Conservation (phyloP, 2,329 filamentous ascomycete genomes). For the Fusarium sacchari region DNA sequence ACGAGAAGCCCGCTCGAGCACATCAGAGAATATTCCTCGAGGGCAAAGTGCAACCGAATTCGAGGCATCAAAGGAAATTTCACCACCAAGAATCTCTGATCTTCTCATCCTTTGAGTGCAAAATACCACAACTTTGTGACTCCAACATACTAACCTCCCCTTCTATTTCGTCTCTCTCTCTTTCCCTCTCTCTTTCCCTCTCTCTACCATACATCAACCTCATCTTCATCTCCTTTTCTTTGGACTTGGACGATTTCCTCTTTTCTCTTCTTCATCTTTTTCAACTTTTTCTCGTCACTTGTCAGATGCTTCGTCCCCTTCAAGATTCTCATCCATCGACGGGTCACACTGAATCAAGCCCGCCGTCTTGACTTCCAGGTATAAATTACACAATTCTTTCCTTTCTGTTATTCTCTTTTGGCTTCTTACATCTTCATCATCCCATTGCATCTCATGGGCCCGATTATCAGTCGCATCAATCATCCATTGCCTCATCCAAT, state of each 20-base stretch:
- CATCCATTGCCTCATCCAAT: neutral
- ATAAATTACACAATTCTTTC: neutral
- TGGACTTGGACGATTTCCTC: neutral
- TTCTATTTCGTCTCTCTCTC: neutral
- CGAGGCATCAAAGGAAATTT: neutral
- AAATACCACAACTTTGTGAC: neutral
- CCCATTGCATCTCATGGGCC: neutral
- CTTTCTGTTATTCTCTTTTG: neutral
- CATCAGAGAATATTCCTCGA: neutral
- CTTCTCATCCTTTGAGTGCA: neutral
- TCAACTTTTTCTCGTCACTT: accelerated
- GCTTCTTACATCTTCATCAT: neutral
- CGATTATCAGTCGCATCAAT: neutral
- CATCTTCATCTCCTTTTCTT: neutral
- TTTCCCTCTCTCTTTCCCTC: neutral
- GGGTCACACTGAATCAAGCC: neutral
- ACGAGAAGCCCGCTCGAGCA: neutral
- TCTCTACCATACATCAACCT: neutral
- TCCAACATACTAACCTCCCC: no score
- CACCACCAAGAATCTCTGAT: neutral
- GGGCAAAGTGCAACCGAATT: neutral
- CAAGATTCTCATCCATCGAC: no score
- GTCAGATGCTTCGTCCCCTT: neutral
- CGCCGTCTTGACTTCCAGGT: neutral
- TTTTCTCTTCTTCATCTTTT: neutral